phyloP scores from a whole-genome alignment of 2,329 filamentous ascomycete species.

The Ophiocordyceps camponoti-floridani region DNA sequence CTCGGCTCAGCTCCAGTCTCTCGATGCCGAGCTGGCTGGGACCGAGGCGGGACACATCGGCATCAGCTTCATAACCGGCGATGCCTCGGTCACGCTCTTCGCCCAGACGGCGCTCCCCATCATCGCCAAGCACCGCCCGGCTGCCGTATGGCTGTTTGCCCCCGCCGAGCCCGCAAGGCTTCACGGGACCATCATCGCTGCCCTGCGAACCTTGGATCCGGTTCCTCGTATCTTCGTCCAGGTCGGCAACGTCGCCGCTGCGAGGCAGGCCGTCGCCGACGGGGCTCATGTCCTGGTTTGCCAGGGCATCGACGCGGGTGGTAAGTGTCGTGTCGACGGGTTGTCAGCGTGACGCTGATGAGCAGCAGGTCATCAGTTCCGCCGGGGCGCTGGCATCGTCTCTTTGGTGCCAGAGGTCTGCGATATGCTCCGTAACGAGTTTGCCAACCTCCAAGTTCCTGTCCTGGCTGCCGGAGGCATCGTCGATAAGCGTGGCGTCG shows the following conservation, averaged over 20 bases:
- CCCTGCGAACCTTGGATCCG: constrained; percentile 10
- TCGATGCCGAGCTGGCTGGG: constrained; percentile 14
- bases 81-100: constrained; percentile 21
- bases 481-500: constrained; percentile 33
- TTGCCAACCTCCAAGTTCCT: constrained; percentile 13
- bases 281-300: constrained; percentile 40
- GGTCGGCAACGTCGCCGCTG: constrained; percentile 39
- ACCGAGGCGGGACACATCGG: constrained; percentile 38
- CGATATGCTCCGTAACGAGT: constrained; percentile 23
- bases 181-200: constrained; percentile 17
- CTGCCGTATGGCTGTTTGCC: constrained; percentile 51
- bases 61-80: constrained; percentile 35
- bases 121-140: constrained; percentile 32
- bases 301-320: constrained; percentile 44
- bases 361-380: constrained; percentile 38
- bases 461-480: constrained; percentile 44
- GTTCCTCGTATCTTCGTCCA: constrained; percentile 38
- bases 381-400: constrained; percentile 32
- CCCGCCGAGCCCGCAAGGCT: constrained; percentile 25
- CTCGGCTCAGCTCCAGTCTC: constrained; percentile 13
- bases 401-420: constrained; percentile 38
- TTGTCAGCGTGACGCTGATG: not conserved
- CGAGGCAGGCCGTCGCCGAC: constrained; percentile 25
- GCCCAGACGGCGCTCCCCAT: constrained; percentile 26
- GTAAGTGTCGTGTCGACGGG: not conserved